Evolutionary conservation across 2,329 filamentous ascomycete species (phyloP).

Genomic region (Leptoxyphium fumago): DNA sequence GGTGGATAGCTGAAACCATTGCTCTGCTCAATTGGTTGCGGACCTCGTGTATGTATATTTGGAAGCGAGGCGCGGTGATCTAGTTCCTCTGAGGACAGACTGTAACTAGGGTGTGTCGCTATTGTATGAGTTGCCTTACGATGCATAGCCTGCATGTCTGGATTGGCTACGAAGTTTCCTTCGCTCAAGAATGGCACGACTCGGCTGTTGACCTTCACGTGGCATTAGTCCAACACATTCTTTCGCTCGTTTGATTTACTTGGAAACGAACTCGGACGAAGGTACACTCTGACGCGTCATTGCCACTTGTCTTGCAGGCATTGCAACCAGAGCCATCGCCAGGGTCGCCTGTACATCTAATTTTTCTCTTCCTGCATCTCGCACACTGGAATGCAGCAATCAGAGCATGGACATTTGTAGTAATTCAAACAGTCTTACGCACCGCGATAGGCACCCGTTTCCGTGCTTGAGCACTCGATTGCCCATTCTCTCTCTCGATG

Average conservation of each 20-base stretch:
- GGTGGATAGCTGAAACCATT: no score
- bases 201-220: neutral
- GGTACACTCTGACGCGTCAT: constrained; percentile 45
- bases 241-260: neutral
- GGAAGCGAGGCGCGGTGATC: no score
- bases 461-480: neutral
- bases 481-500: neutral
- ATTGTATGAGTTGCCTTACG: no score
- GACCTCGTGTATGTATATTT: no score
- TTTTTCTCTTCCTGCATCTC: constrained; percentile 81
- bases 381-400: constrained; percentile 45
- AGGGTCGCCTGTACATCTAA: constrained; percentile 73
- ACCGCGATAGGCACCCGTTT: neutral
- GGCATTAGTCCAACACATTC: neutral
- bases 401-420: neutral
- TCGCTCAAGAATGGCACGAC: neutral
- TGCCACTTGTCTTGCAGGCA: constrained; percentile 63
- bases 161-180: no score
- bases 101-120: no score
- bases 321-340: constrained; percentile 58
- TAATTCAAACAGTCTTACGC: neutral
- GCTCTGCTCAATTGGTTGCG: no score
- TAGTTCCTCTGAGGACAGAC: no score
- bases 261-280: constrained; percentile 29
- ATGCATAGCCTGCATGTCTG: no score